Conservation (phyloP, 2,329 filamentous ascomycete genomes). For the Hymenoscyphus occultus region DNA sequence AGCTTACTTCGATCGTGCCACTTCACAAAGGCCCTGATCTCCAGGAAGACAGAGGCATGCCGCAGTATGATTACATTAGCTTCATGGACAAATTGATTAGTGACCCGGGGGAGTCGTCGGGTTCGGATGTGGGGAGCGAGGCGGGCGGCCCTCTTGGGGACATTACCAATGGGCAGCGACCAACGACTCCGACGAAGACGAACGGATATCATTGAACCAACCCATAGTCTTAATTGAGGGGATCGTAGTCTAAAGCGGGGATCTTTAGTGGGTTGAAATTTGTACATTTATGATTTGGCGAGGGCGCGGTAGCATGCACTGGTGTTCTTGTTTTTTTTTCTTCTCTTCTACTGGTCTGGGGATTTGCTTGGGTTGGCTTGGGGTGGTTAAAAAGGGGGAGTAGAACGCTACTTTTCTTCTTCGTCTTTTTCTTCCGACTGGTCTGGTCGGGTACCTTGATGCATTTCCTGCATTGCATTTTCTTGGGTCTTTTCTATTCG, state of each 20-base stretch:
- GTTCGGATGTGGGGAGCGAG: conserved; percentile 18
- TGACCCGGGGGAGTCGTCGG: conserved; percentile 17
- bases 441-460: background rate
- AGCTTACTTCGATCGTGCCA: conserved; percentile 85
- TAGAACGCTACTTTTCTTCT: background rate
- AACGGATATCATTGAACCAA: conserved; percentile 15
- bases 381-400: background rate
- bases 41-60: conserved; percentile 75
- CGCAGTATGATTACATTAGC: conserved; percentile 92
- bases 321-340: background rate
- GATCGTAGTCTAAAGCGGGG: background rate
- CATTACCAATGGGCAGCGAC: conserved; percentile 28
- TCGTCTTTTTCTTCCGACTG: background rate
- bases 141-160: conserved; percentile 23
- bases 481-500: background rate
- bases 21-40: conserved; percentile 79
- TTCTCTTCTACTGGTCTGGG: background rate
- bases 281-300: background rate
- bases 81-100: conserved; percentile 89
- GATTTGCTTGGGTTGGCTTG: background rate
- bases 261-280: background rate
- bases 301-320: conserved; percentile 1
- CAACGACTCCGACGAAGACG: conserved; percentile 8
- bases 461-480: background rate
- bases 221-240: background rate